Percentiles rank a stretch among this genome's conserved stretches.
Conservation (phyloP, 495 filamentous ascomycete genomes). For the Xylaria scruposa region DNA sequence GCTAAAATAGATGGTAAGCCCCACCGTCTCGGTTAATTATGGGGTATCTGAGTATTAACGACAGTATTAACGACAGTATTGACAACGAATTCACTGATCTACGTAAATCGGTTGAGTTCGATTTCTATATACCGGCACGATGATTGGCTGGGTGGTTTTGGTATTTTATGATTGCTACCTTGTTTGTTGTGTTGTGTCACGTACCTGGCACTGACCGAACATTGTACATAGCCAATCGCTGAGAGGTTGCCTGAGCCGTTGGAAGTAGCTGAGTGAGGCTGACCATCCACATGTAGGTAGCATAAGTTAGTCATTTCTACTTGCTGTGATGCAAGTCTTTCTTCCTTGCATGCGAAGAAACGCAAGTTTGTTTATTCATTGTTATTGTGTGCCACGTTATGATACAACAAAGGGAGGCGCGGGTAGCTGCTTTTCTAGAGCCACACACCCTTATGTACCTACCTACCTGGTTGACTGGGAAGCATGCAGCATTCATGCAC, state of each 20-base stretch:
- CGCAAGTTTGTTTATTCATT: not conserved
- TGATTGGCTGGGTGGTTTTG: not conserved
- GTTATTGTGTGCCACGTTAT: not conserved
- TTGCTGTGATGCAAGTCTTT: not conserved
- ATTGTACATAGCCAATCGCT: not conserved
- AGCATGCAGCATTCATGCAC: not conserved
- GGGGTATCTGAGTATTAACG: not conserved
- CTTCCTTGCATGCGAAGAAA: not conserved
- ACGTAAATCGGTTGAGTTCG: not conserved
- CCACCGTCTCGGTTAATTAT: not conserved
- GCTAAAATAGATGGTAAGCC: not conserved
- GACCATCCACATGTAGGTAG: not conserved
- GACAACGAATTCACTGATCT: not conserved
- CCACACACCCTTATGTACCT: not conserved
- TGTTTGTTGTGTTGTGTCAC: not conserved
- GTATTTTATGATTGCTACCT: no score
- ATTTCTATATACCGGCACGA: not conserved
- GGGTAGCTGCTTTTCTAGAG: not conserved
- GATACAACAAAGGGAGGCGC: not conserved
- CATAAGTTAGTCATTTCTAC: not conserved
- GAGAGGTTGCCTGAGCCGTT: not conserved
- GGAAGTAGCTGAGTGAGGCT: not conserved
- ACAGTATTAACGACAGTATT: no score
- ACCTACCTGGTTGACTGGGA: not conserved
- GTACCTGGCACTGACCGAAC: no score